Conservation (phyloP, 1,139 yeast species). For the Pichia sp. region DNA sequence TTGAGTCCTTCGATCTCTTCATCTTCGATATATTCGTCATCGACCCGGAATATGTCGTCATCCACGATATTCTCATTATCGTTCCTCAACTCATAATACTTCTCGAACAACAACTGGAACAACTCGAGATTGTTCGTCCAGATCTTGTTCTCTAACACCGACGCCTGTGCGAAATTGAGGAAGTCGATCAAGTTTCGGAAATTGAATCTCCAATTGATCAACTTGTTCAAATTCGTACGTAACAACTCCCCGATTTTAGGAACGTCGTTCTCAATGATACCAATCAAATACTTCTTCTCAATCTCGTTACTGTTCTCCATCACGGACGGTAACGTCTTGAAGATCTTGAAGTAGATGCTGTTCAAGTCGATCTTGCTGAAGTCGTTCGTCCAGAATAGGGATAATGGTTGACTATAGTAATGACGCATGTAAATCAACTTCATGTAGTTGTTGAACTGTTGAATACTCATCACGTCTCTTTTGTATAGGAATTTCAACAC, state of each 20-base stretch:
- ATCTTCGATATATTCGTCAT: not conserved
- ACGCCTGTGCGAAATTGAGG: conserved; percentile 28
- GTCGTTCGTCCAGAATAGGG: conserved; percentile 42
- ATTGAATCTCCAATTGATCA: conserved; percentile 31
- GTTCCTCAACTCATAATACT: conserved; percentile 22
- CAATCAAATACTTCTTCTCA: conserved; percentile 15
- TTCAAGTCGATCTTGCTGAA: conserved; percentile 34
- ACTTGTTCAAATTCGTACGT: conserved; percentile 25
- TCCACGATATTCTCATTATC: conserved; percentile 11
- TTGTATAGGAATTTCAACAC: conserved; percentile 26
- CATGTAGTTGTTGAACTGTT: conserved; percentile 50
- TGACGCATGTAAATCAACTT: conserved; percentile 68
- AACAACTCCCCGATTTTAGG: conserved; percentile 24
- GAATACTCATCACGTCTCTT: conserved; percentile 28
- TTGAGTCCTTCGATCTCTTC: not conserved
- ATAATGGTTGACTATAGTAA: conserved; percentile 67
- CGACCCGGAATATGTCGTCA: not conserved
- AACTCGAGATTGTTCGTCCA: conserved; percentile 31
- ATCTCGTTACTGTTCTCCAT: conserved; percentile 31
- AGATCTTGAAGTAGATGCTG: conserved; percentile 36
- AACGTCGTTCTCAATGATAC: conserved; percentile 20
- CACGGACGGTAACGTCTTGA: conserved; percentile 46
- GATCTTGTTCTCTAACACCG: conserved; percentile 22
- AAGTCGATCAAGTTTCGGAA: conserved; percentile 30
- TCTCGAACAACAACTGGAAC: conserved; percentile 26